A percentile compares a stretch with the other conserved stretches of the same genome.
Evolutionary conservation across 305 asterid species (phyloP).

Genomic region (Fraxinus albicans): DNA sequence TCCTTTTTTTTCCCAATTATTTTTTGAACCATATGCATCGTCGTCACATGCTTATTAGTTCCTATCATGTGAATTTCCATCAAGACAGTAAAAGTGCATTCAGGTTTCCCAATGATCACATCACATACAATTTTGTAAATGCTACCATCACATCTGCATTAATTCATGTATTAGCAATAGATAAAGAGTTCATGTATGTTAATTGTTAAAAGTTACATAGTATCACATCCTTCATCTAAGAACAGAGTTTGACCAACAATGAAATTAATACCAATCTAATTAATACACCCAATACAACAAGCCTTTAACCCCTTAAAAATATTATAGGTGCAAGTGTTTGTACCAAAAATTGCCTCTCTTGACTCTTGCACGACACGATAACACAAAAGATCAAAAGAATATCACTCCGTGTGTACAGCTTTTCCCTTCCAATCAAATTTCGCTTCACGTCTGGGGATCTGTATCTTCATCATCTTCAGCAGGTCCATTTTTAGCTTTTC

Average conservation of each 20-base stretch:
- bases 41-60: not conserved
- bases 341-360: slow-evolving; percentile 44
- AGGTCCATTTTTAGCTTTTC: slow-evolving; percentile 27
- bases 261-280: slow-evolving; percentile 5
- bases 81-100: not conserved
- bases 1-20: too few species aligned
- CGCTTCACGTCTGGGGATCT: slow-evolving; percentile 29
- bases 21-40: not conserved
- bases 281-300: slow-evolving; percentile 30
- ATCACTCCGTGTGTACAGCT: slow-evolving; percentile 20
- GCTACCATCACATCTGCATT: not conserved
- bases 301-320: slow-evolving; percentile 7
- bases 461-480: slow-evolving; percentile 29
- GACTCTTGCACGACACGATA: slow-evolving; percentile 28
- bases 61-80: too few species aligned
- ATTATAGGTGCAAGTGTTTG: slow-evolving; percentile 30
- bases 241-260: slow-evolving; percentile 19
- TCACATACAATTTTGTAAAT: not conserved
- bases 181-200: not conserved
- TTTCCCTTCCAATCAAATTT: slow-evolving; percentile 2
- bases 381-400: slow-evolving; percentile 21
- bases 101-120: not conserved
- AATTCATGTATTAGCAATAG: not conserved
- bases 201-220: not conserved
- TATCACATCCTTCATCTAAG: slow-evolving; percentile 23